Evolutionary conservation across 371 early-diverging fungal genomes (phyloP), one percentile per base, ranked within the genome.

Genomic region (Nosema muscidifuracis): DNA sequence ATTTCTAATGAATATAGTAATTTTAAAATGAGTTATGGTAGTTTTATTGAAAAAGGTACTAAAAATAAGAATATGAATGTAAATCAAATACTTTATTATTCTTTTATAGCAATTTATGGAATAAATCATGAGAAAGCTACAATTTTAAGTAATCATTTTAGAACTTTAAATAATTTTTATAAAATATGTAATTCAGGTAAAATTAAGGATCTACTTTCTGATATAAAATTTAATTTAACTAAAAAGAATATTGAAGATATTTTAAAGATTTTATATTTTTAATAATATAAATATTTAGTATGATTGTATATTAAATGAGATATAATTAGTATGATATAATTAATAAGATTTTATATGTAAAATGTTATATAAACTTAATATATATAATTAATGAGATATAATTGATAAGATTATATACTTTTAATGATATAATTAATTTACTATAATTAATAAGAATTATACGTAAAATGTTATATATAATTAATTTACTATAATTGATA

Each of bases 1-100:
- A 20, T 40, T 0, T 1, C 33, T n/a, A 26, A 15, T 24, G 34
- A 65, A 26, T 55, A 56, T 2, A 42, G 53, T 6, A 55, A 50
- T 33, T 18, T 18, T 65, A 43, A 57, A 36, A 65, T 73, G 56
- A 67, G 62, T 20, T 78, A 74, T 65, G 74, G 63, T 13, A 65
- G 66, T 26, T 76, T 76, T 67, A 65, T 65, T 18, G 64, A 76
- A 9, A 75, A 69, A 13, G 43, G 43, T 56, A 36, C 47, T 16
- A 79, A 76, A 34, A 63, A 28, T 31, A 56, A 44, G 4, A 34
- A 53, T 34, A 47, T 53, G 4, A 61, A 22, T 13, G 40, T 26
- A 13, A 38, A 56, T 0, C 15, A 67, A 18, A 16, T 76, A 4
- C 38, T 79, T 2, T 69, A 74, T 31, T 38, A 44, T 4, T 28